Conservation (phyloP, 176 grass and related monocot genomes). For the Hordeum vulgare region DNA sequence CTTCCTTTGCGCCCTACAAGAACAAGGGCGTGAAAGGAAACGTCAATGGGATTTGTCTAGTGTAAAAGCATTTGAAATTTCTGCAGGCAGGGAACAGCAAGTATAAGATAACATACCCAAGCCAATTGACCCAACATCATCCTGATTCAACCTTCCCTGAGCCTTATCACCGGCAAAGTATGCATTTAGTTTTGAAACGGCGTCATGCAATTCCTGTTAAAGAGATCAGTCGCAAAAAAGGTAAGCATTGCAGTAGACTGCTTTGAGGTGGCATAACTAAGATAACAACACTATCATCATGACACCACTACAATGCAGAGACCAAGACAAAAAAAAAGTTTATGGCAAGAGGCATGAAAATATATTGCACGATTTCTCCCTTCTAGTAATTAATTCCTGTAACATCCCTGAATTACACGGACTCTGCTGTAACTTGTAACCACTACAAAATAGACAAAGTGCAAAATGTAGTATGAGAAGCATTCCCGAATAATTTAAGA, state of each 20-base stretch:
- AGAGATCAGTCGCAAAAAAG: not conserved
- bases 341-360: not conserved
- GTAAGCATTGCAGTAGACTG: not conserved
- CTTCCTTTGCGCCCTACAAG: conserved; percentile 71
- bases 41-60: not conserved
- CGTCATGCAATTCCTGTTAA: conserved; percentile 57
- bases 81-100: not conserved
- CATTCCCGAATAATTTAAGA: not conserved
- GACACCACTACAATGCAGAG: not conserved
- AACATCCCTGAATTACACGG: not conserved
- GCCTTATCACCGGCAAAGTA: conserved; percentile 42
- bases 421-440: not conserved
- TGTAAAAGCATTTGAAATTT: not conserved
- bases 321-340: not conserved
- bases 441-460: not conserved
- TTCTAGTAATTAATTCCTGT: not conserved
- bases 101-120: conserved; percentile 38
- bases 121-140: conserved; percentile 58
- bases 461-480: not conserved
- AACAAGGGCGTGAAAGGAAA: not conserved
- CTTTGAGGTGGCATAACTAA: not conserved
- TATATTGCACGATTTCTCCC: not conserved
- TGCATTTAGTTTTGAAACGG: conserved; percentile 62
- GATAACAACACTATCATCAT: not conserved
- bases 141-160: conserved; percentile 61